Evolutionary conservation across 2,329 filamentous ascomycete species (phyloP).

Genomic region (Hypoxylon sp.): DNA sequence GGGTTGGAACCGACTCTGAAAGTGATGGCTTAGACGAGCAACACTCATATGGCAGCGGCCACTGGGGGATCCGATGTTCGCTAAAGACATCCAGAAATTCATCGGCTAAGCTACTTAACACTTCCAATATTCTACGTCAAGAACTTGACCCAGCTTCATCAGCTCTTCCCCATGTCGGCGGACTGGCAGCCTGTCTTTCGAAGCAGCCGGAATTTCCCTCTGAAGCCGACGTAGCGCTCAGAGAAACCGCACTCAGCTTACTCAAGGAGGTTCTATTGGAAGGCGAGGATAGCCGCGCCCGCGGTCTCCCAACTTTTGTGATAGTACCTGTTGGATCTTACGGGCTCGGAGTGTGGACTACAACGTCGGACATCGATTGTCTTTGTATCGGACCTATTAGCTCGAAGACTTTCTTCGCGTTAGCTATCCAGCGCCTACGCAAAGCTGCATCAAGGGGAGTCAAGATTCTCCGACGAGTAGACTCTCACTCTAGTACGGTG

Average conservation of each 20-base stretch:
- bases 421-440: constrained; percentile 67
- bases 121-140: constrained; percentile 52
- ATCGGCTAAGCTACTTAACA: constrained; percentile 32
- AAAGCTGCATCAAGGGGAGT: constrained; percentile 60
- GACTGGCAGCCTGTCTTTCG: constrained; percentile 56
- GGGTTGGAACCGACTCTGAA: background rate
- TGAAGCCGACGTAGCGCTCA: constrained; percentile 56
- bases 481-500: constrained; percentile 71
- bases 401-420: constrained; percentile 70
- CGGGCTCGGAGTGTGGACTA: constrained; percentile 71
- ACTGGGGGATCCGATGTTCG: constrained; percentile 68
- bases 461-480: constrained; percentile 67
- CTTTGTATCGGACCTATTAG: constrained; percentile 74
- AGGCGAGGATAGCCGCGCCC: constrained; percentile 36
- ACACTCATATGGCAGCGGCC: constrained; percentile 62
- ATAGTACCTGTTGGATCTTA: constrained; percentile 75
- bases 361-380: constrained; percentile 73
- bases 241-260: constrained; percentile 60
- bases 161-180: constrained; percentile 51
- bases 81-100: constrained; percentile 48
- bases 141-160: constrained; percentile 48
- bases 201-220: constrained; percentile 61
- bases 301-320: constrained; percentile 58
- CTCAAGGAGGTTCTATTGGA: constrained; percentile 60
- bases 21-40: constrained; percentile 19